Evolutionary conservation across 2,329 filamentous ascomycete genomes (phyloP).

Genomic region (Raffaelea ambrosiae): DNA sequence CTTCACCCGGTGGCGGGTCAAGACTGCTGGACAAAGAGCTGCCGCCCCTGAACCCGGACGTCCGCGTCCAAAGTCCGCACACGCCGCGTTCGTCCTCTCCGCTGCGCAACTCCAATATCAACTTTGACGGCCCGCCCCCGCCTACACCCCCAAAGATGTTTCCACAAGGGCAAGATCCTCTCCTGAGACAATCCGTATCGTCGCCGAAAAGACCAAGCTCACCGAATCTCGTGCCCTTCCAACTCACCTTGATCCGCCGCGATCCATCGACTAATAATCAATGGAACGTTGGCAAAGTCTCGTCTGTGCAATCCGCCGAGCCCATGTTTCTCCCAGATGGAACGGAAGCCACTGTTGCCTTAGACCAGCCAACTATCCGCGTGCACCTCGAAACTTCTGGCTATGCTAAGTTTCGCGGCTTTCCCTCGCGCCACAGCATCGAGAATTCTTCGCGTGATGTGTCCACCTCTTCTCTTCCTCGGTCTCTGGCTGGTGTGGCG

Average conservation of each 20-base stretch:
- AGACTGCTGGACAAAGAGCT: neutral
- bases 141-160: neutral
- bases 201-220: conserved; percentile 24
- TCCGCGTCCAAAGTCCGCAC: neutral
- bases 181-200: conserved; percentile 18
- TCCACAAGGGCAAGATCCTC: conserved; percentile 1
- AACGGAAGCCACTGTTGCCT: conserved; percentile 1
- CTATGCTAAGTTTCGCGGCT: conserved; percentile 47
- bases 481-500: neutral
- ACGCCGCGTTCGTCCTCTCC: neutral
- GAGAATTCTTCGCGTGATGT: conserved; percentile 3
- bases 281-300: conserved; percentile 67
- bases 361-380: conserved; percentile 33
- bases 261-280: conserved; percentile 61
- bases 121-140: neutral
- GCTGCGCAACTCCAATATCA: neutral
- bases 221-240: conserved; percentile 33
- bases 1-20: neutral
- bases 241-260: conserved; percentile 61
- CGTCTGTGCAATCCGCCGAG: conserved; percentile 34
- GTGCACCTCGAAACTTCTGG: conserved; percentile 46
- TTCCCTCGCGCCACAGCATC: conserved; percentile 25
- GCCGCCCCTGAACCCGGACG: neutral
- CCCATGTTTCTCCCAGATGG: neutral
- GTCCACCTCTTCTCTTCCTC: neutral